Evolutionary conservation across 1,284 basidiomycete genomes (phyloP).

Genomic region (Tylopilus sp.): DNA sequence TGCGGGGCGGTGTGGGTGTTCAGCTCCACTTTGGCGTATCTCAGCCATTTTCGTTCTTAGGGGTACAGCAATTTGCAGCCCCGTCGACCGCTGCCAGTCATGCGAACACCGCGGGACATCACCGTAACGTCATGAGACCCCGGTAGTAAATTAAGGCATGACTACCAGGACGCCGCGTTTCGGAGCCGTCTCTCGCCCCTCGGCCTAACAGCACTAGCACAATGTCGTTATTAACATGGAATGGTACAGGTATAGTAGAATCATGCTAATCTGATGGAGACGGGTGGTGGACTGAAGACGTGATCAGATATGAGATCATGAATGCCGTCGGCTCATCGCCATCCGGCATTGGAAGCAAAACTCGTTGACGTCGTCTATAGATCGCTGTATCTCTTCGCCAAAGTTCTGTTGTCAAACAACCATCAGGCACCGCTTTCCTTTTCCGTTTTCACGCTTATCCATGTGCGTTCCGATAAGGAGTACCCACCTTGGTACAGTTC

Average conservation of each 20-base stretch:
- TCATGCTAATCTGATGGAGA: constrained; percentile 16
- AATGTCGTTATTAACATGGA: constrained; percentile 20
- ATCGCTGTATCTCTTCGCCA: constrained; percentile 51
- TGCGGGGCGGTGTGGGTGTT: neutral
- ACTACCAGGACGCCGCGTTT: neutral
- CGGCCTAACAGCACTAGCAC: constrained; percentile 7
- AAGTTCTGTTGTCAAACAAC: constrained; percentile 40
- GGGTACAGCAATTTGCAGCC: neutral
- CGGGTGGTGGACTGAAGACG: constrained; percentile 2
- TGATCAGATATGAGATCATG: constrained; percentile 6
- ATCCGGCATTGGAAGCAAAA: constrained; percentile 52
- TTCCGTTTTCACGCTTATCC: too few relatives aligned
- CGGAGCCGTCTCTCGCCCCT: neutral
- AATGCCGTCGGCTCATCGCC: constrained; percentile 37
- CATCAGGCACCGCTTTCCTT: constrained; percentile 15
- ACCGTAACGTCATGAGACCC: constrained; percentile 1
- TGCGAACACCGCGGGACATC: neutral
- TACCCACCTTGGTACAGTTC: constrained; percentile 50
- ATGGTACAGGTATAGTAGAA: constrained; percentile 31
- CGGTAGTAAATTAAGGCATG: neutral
- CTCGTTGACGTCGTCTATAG: constrained; percentile 54
- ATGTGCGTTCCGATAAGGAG: constrained; percentile 3
- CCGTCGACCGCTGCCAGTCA: neutral
- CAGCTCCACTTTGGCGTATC: neutral
- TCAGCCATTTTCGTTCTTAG: neutral